These are phyloP conservation scores for Wickerhamiella parazyma DNA, from an alignment of 805 yeast species.

Conservation along the genomic window DNA sequence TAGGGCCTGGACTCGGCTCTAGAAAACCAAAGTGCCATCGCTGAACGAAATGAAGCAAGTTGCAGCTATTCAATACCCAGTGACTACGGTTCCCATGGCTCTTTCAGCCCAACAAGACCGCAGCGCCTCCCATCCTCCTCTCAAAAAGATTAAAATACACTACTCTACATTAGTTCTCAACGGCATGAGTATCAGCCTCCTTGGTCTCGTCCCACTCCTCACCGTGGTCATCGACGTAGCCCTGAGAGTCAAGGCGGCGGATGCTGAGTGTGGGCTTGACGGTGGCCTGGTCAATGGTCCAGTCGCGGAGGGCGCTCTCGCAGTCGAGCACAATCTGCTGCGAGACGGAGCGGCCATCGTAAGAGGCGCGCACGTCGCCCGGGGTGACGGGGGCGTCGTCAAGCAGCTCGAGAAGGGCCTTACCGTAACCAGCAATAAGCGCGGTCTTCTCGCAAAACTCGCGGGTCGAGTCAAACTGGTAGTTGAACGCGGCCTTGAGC, in stretches of 20 bases:
- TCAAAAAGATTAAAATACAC: slow-evolving; percentile 2
- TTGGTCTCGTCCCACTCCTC: slow-evolving; percentile 28
- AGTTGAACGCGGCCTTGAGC: slow-evolving; percentile 91
- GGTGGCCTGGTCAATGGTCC: slow-evolving; percentile 94
- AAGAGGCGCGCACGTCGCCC: slow-evolving; percentile 96
- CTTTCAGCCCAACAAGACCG: too few species aligned
- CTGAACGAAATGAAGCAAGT: too few species aligned
- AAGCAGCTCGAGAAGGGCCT: slow-evolving; percentile 85
- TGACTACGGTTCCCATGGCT: too few species aligned
- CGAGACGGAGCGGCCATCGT: slow-evolving; percentile 96
- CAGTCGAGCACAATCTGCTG: slow-evolving; percentile 96
- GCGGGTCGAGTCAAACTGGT: slow-evolving; percentile 90
- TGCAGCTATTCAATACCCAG: too few species aligned
- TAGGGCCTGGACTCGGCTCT: too few species aligned
- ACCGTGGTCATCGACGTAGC: slow-evolving; percentile 27
- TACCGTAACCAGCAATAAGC: slow-evolving; percentile 96
- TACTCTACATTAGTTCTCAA: slow-evolving; percentile 13
- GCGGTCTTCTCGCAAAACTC: slow-evolving; percentile 95
- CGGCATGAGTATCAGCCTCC: slow-evolving; percentile 24
- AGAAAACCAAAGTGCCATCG: too few species aligned
- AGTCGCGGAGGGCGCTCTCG: slow-evolving; percentile 84
- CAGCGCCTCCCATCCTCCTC: too few species aligned
- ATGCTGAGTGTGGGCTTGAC: slow-evolving; percentile 87
- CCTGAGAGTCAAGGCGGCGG: slow-evolving; percentile 45
- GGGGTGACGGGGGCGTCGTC: slow-evolving; percentile 98